phyloP scores from a whole-genome alignment of 163 green algal species.

The Picocystis sp. region DNA sequence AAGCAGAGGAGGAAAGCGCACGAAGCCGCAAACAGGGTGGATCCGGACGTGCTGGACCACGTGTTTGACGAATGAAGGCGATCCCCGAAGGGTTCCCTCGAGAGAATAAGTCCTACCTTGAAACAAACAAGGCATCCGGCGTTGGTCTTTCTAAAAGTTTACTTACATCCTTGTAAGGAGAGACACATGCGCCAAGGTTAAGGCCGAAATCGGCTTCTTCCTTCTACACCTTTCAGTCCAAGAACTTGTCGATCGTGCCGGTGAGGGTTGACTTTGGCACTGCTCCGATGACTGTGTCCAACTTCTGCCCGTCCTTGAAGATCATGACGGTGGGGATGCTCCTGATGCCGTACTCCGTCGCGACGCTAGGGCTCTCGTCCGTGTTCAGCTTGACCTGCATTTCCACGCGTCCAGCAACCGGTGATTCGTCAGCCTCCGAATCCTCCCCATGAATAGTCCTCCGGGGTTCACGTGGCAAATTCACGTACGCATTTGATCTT shows the following conservation, averaged over 20 bases:
- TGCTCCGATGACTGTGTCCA: slow-evolving; percentile 89
- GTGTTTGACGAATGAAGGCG: slow-evolving; percentile 1
- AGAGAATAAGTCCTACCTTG: too few species aligned
- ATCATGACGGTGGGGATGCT: slow-evolving; percentile 94
- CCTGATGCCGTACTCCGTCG: slow-evolving; percentile 89
- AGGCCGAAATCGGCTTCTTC: too few species aligned
- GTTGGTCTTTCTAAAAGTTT: too few species aligned
- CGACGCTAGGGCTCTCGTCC: slow-evolving; percentile 79
- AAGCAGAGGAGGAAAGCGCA: slow-evolving; percentile 25
- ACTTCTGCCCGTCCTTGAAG: slow-evolving; percentile 76
- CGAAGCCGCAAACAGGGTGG: slow-evolving; percentile 1
- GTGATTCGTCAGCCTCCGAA: neutral
- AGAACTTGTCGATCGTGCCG: slow-evolving; percentile 80
- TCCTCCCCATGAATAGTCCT: neutral
- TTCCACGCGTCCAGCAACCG: neutral
- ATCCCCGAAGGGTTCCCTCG: too few species aligned
- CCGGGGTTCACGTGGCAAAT: neutral
- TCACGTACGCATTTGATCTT: slow-evolving; percentile 60
- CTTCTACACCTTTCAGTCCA: slow-evolving; percentile 14
- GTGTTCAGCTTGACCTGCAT: slow-evolving; percentile 93
- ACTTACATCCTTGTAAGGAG: too few species aligned
- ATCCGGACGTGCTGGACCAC: slow-evolving; percentile 15
- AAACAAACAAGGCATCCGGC: too few species aligned
- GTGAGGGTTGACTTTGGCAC: slow-evolving; percentile 78
- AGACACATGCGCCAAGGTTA: too few species aligned